Conservation (phyloP, 805 yeast species). For the Monosporozyma unispora region DNA sequence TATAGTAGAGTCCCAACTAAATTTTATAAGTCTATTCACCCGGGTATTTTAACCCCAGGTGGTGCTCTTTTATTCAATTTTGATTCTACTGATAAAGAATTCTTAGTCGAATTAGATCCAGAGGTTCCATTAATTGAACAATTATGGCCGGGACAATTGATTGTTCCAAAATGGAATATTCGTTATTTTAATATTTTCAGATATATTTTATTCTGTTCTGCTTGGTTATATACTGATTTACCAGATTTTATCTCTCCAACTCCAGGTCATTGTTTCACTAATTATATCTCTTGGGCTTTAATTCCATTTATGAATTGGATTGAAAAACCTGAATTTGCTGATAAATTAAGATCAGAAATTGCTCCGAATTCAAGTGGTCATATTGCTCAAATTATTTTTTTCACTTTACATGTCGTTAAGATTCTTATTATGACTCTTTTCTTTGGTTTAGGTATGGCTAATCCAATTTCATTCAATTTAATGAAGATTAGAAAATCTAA, state of each 20-base stretch:
- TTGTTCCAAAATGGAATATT: conserved; percentile 30
- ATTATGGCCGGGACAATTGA: conserved; percentile 85
- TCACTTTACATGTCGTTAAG: conserved; percentile 63
- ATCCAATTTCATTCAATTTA: conserved; percentile 54
- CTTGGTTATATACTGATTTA: conserved; percentile 87
- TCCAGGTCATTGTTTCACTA: conserved; percentile 76
- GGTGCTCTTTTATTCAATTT: conserved; percentile 68
- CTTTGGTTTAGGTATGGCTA: conserved; percentile 62
- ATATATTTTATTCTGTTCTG: conserved; percentile 25
- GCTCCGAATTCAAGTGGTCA: conserved; percentile 30
- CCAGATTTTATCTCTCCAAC: conserved; percentile 86
- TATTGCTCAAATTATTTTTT: conserved; percentile 55
- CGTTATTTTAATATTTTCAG: background rate
- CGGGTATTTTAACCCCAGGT: conserved; percentile 69
- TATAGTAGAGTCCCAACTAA: conserved; percentile 55
- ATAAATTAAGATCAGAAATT: conserved; percentile 42
- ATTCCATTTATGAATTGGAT: conserved; percentile 18
- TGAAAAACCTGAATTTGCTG: conserved; percentile 37
- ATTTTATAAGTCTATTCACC: conserved; percentile 41
- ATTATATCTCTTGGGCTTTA: conserved; percentile 35
- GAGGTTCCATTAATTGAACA: conserved; percentile 47
- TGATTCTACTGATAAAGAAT: conserved; percentile 42
- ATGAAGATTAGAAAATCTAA: conserved; percentile 23
- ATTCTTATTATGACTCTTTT: conserved; percentile 43
- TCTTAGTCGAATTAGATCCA: conserved; percentile 37